phyloP scores from a whole-genome alignment of 2,329 filamentous ascomycete species.

The Aureobasidium pullulans region DNA sequence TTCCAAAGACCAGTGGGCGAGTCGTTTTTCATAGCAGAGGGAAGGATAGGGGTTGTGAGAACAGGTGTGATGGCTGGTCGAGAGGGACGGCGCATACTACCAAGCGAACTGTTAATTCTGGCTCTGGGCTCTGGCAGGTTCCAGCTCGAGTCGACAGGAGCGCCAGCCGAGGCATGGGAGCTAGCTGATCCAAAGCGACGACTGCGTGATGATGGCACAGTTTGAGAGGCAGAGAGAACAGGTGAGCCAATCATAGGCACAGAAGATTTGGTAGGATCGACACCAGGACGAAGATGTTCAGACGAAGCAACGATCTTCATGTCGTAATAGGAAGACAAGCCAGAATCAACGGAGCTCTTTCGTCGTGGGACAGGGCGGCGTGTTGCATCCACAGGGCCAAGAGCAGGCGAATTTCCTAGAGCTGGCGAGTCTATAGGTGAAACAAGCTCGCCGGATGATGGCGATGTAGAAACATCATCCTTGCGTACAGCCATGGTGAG shows the following conservation, averaged over 20 bases:
- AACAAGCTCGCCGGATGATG: background rate
- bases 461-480: conserved; percentile 21
- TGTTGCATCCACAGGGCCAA: background rate
- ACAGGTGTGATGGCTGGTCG: conserved; percentile 16
- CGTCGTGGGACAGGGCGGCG: conserved; percentile 25
- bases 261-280: conserved; percentile 31
- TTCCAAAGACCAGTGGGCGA: conserved; percentile 2
- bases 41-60: conserved; percentile 15
- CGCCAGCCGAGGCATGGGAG: conserved; percentile 20
- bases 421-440: background rate
- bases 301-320: conserved; percentile 67
- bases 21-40: background rate
- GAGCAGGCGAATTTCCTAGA: background rate
- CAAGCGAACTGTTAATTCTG: conserved; percentile 31
- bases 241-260: conserved; percentile 23
- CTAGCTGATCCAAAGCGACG: conserved; percentile 19
- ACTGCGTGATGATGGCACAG: conserved; percentile 24
- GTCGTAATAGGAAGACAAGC: conserved; percentile 57
- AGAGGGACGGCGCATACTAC: conserved; percentile 33
- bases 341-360: conserved; percentile 35
- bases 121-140: conserved; percentile 25
- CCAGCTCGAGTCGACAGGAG: conserved; percentile 17
- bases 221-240: conserved; percentile 21
- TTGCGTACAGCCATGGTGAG: conserved; percentile 78
- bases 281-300: conserved; percentile 58